A percentile compares a stretch with the other conserved stretches of the same genome.
phyloP scores from a whole-genome alignment of 169 alveolate genomes.

The Eimeria necatrix region DNA sequence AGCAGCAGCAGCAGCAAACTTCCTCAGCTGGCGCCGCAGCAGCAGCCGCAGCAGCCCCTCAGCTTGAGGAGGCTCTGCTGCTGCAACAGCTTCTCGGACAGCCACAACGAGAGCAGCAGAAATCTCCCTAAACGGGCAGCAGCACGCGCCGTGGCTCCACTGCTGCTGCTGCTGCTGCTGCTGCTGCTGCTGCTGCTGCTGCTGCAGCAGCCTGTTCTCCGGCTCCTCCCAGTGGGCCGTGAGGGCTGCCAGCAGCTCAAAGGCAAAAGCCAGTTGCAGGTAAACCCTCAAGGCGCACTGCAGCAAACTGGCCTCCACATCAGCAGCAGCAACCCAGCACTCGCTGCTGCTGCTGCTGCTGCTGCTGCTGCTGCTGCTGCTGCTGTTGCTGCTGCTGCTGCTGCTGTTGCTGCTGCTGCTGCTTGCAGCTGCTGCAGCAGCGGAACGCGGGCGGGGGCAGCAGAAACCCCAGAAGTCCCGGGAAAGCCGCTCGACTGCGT shows the following conservation, averaged over 20 bases:
- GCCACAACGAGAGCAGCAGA: not conserved
- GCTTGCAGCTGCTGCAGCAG: not conserved
- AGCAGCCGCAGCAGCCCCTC: not conserved
- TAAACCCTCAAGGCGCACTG: not conserved
- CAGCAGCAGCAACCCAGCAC: not conserved
- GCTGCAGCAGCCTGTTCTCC: not conserved
- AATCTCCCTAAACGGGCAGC: slow-evolving; percentile 8
- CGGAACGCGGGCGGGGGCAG: not conserved
- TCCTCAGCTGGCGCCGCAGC: not conserved
- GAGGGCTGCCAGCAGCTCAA: not conserved
- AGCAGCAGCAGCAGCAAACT: not conserved
- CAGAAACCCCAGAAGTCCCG: slow-evolving; percentile 8
- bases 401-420: slow-evolving; percentile 48
- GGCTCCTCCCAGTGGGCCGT: slow-evolving; percentile 45
- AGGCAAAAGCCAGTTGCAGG: not conserved
- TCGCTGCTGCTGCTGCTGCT: slow-evolving; percentile 6
- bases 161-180: no score
- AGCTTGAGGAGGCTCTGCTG: not conserved
- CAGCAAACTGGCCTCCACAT: not conserved
- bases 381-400: not conserved
- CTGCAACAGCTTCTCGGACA: not conserved
- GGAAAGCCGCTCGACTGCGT: no score
- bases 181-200: slow-evolving; percentile 20
- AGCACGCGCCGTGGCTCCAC: no score
- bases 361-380: slow-evolving; percentile 10